A percentile compares a stretch with the other conserved stretches of the same genome.
phyloP scores from a whole-genome alignment of 2,329 filamentous ascomycete species.

The Penicillium sumatraense region DNA sequence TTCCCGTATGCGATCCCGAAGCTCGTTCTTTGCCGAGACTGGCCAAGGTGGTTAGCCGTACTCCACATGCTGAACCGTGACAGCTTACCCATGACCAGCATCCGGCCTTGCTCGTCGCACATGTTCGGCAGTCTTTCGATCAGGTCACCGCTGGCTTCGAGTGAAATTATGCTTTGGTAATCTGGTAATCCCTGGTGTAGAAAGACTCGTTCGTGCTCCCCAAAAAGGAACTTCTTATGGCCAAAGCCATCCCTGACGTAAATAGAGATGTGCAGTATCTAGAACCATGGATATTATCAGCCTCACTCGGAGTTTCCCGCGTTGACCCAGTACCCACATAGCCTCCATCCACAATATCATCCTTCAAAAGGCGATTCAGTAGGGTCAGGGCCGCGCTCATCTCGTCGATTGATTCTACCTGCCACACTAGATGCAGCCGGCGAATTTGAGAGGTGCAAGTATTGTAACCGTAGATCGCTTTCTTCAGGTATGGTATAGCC shows the following conservation, averaged over 20 bases:
- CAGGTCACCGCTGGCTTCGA: conserved; percentile 25
- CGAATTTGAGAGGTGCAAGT: conserved; percentile 15
- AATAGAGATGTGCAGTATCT: too few relatives aligned
- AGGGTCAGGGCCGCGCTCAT: not conserved
- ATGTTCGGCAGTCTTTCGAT: conserved; percentile 26
- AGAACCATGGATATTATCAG: too few relatives aligned
- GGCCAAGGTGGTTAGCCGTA: conserved; percentile 7
- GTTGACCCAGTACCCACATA: conserved; percentile 4
- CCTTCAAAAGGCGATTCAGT: conserved; percentile 8
- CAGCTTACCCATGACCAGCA: conserved; percentile 6
- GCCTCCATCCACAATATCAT: conserved; percentile 9
- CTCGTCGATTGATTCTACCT: conserved; percentile 9
- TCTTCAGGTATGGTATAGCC: conserved; percentile 5
- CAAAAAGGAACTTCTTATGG: too few relatives aligned
- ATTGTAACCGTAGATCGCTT: conserved; percentile 18
- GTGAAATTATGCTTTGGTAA: conserved; percentile 24
- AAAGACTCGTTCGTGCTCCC: too few relatives aligned
- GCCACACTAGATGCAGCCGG: conserved; percentile 15
- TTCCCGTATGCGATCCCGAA: conserved; percentile 12
- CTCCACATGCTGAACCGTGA: conserved; percentile 6
- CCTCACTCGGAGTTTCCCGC: too few relatives aligned
- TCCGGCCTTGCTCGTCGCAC: conserved; percentile 23
- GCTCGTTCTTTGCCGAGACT: conserved; percentile 12
- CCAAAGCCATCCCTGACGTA: too few relatives aligned
- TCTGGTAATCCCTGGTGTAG: conserved; percentile 11